Base-by-base conservation (phyloP, 2,329 filamentous ascomycete genomes). In the Penicillium sp. region DNA sequence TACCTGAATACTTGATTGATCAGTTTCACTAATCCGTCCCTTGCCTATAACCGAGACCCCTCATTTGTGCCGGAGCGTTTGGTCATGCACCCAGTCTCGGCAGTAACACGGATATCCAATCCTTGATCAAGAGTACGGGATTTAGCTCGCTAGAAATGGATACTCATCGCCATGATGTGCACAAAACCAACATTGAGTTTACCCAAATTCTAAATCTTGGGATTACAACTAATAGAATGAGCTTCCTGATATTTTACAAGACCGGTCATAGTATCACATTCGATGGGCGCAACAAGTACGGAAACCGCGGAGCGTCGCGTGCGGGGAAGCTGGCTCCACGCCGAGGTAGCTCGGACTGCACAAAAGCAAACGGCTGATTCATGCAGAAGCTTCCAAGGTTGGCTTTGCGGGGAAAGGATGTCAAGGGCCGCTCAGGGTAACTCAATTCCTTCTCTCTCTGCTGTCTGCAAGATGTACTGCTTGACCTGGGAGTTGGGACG, bases 361-460 rank as follows among this genome's bases (percentile, higher is more conserved):
- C 22, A 31, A 41, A 20, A 34, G 8, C 14, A 34, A 8, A 53
- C 15, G 22, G 25, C 25, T 42, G 20, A 8, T 39, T n/a, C 3
- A 12, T 38, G 14, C 20, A 17, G n/a, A 52, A 34, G 14, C 49
- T 52, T 31, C 7, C 28, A 6, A 31, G 28, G 28, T 31, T 39
- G 35, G 8, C 14, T 39, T 20, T 14, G 49, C 35, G 34, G 49
- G 22, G 35, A 39, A n/a, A 4, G 17, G 4, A 31, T 37, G 43
- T 37, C 41, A 38, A 56, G 3, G 2, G 28, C 20, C 4, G 38
- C 51, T 66, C 28, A 73, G 38, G 70, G 70, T n/a, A 88, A 67
- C 58, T 89, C 90, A 67, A 97, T 89, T 22, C 92, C 94, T 75
- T 97, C 94, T 57, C 88, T 86, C 77, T 96, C 92, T 11, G 91